Base-by-base conservation (phyloP, 495 filamentous ascomycete species). In the Aspergillus leporis region DNA sequence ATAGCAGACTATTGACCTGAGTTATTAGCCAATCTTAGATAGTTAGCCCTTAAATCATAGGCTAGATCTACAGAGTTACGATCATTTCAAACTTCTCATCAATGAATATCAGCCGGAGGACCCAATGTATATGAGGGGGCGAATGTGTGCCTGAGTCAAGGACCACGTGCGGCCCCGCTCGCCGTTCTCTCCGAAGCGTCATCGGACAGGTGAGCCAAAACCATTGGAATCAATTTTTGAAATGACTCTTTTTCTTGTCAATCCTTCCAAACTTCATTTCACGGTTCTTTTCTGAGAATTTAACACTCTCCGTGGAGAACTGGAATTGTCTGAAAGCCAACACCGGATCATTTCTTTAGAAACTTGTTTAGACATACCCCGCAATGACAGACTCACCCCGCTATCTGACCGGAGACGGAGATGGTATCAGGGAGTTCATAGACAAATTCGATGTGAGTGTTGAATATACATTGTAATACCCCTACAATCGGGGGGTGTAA, bases 401-500 rank as follows among this genome's bases (percentile, higher is more conserved):
- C 68, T 91, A 93, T 67, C 81, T 98, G 62, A 93, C 88, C 41
- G 91, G 91, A 64, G 85, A 97, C 70, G 81, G 81, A 55, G 77
- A 80, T 48, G 87, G 81, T 21, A 89, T 98, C 53, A 78, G 84
- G 22, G 85, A 89, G 28, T 98, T 98, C 66, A 78, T 98, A 59
- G 88, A 89, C 67, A 85, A 84, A 64, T 98, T 97, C 65, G 95
- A 98, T 78, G 93, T 97, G 69, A 66, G 92, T 84, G n/a, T 48
- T 14, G 10, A 14, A 32, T 28, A 10, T 47, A 41, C 18, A 10
- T 45, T 34, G n/a, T 56, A 10, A 45, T 23, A 7, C 14, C n/a
- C 30, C 6, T 47, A 16, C 21, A 31, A 25, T 6, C 10, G 5
- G 13, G 1, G 1, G 12, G 19, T 41, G 28, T 6, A 25, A 23